Percentiles rank a stretch among this genome's conserved stretches.
These are phyloP conservation scores for Termitomyces sp. DNA, from an alignment of 768 basidiomycete genomes.

Conservation along the genomic window DNA sequence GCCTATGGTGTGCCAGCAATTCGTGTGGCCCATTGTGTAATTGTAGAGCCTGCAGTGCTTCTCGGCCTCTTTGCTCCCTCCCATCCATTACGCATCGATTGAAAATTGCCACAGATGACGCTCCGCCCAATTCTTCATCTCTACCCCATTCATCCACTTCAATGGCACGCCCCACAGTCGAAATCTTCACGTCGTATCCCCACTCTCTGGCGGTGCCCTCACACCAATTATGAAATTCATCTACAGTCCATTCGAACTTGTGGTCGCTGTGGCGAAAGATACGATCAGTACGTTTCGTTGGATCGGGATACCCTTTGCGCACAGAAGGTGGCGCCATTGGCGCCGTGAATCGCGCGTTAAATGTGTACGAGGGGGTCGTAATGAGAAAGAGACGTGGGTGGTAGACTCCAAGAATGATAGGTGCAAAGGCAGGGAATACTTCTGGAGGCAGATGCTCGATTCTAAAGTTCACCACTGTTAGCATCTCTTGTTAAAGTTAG, in stretches of 20 bases:
- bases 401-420: constrained; percentile 71
- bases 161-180: constrained; percentile 51
- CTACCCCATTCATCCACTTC: constrained; percentile 71
- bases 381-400: constrained; percentile 67
- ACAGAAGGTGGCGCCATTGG: constrained; percentile 39
- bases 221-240: constrained; percentile 71
- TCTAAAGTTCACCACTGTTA: constrained; percentile 29
- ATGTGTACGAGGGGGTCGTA: constrained; percentile 84
- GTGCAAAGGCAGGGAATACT: constrained; percentile 57
- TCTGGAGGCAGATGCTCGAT: constrained; percentile 72
- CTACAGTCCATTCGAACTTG: constrained; percentile 83
- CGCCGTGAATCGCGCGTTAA: constrained; percentile 68
- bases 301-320: constrained; percentile 59
- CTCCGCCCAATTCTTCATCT: constrained; percentile 57
- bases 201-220: constrained; percentile 47
- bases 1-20: constrained; percentile 41
- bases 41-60: constrained; percentile 20
- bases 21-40: constrained; percentile 31
- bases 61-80: constrained; percentile 34
- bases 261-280: constrained; percentile 81
- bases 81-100: constrained; percentile 32
- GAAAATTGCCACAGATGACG: constrained; percentile 65
- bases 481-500: not conserved
- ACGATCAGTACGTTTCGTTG: constrained; percentile 67
- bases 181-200: constrained; percentile 64